Percentiles rank a stretch among this genome's conserved stretches.
Conservation (phyloP, 1,284 basidiomycete species). For the Trametes polyzona region DNA sequence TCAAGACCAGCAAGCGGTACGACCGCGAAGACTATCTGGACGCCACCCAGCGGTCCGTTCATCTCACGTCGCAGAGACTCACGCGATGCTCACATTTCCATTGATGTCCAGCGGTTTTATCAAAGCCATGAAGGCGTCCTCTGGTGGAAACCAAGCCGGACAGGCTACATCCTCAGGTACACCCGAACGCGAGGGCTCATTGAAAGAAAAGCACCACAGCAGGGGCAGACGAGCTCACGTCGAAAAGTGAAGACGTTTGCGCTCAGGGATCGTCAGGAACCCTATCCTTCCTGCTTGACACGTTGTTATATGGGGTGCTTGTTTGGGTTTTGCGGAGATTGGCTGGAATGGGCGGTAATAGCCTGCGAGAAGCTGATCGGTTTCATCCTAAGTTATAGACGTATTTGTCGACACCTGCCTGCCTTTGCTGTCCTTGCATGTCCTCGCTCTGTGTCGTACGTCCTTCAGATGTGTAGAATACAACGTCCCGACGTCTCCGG, state of each 20-base stretch:
- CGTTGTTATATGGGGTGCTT: too few species aligned
- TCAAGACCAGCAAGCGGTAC: slow-evolving; percentile 63
- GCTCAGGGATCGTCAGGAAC: too few species aligned
- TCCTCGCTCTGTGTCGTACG: not conserved
- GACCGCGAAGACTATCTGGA: slow-evolving; percentile 68
- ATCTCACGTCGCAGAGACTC: not conserved
- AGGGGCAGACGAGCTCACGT: not conserved
- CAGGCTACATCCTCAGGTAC: not conserved
- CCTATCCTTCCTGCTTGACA: too few species aligned
- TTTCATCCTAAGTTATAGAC: slow-evolving; percentile 6
- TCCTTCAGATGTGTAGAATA: not conserved
- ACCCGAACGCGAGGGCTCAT: slow-evolving; percentile 1
- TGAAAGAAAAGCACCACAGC: not conserved
- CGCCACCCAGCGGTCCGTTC: slow-evolving; percentile 64
- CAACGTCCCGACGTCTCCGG: slow-evolving; percentile 6
- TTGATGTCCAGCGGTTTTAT: slow-evolving; percentile 20
- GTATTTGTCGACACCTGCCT: not conserved
- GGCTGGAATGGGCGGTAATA: not conserved
- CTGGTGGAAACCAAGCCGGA: slow-evolving; percentile 16
- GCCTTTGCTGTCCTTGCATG: not conserved
- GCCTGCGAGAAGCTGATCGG: not conserved
- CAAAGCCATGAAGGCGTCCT: slow-evolving; percentile 26
- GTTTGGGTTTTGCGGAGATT: not conserved
- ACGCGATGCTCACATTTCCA: not conserved
- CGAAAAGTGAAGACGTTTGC: slow-evolving; percentile 13